Evolutionary conservation across 257 asterid species (phyloP).

Genomic region (Solanum arcanum): DNA sequence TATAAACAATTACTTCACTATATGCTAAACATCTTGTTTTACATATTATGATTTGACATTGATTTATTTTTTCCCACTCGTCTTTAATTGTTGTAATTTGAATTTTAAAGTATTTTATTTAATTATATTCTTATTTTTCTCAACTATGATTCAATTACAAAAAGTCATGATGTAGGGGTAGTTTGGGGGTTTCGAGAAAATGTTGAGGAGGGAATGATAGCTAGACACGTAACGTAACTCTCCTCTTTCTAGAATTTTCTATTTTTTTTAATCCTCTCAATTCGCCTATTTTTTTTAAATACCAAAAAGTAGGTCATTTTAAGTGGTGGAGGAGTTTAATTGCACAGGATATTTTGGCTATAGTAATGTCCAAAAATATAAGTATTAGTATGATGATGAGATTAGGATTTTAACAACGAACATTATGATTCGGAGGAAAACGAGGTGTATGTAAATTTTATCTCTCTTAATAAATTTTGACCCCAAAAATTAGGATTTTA

Average conservation of each 20-base stretch:
- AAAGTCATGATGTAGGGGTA: background rate
- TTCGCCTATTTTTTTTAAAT: background rate
- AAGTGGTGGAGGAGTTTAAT: background rate
- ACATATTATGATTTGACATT: background rate
- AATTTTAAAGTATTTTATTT: background rate
- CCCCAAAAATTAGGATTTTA: too few relatives aligned
- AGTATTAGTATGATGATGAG: background rate
- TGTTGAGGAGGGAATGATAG: background rate
- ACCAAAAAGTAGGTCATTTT: background rate
- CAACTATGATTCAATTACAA: background rate
- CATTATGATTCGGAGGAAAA: background rate
- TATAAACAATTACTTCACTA: background rate
- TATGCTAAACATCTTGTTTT: background rate
- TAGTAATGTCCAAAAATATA: background rate
- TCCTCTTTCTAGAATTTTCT: slow-evolving; percentile 1
- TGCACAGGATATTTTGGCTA: background rate
- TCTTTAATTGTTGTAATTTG: background rate
- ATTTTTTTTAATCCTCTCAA: background rate
- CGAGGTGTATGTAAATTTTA: too few relatives aligned
- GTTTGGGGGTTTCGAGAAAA: background rate
- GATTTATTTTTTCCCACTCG: background rate
- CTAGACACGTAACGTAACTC: background rate
- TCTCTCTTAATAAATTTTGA: too few relatives aligned
- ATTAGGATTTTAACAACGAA: background rate
- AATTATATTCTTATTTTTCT: background rate